Evolutionary conservation across 306 rosid species (phyloP).

Genomic region (Cicer arietinum): DNA sequence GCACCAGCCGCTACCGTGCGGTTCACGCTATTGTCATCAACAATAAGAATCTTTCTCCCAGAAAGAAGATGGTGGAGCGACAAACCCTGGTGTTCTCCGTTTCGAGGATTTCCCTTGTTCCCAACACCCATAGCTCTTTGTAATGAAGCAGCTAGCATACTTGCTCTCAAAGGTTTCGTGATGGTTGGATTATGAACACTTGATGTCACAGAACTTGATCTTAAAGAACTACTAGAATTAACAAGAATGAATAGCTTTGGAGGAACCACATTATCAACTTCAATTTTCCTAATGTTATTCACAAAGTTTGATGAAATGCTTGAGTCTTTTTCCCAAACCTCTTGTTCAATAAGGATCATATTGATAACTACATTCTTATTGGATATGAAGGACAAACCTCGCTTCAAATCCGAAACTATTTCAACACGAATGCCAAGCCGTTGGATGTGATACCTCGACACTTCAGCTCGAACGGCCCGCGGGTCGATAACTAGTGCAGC

Average conservation of each 20-base stretch:
- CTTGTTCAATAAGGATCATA: constrained; percentile 79
- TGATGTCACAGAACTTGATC: constrained; percentile 44
- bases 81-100: constrained; percentile 72
- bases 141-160: constrained; percentile 92
- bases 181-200: constrained; percentile 57
- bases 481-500: constrained; percentile 74
- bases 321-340: constrained; percentile 79
- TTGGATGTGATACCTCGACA: constrained; percentile 86
- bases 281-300: constrained; percentile 49
- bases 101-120: constrained; percentile 68
- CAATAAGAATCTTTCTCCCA: constrained; percentile 82
- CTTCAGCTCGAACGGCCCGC: constrained; percentile 75
- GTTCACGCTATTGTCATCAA: constrained; percentile 91
- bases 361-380: constrained; percentile 51
- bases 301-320: constrained; percentile 55
- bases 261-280: constrained; percentile 44
- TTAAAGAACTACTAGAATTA: constrained; percentile 61
- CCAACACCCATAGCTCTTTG: constrained; percentile 79
- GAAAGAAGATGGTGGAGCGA: constrained; percentile 75
- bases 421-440: constrained; percentile 86
- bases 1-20: constrained; percentile 96
- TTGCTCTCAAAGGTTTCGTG: constrained; percentile 84
- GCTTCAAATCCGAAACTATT: constrained; percentile 68
- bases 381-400: constrained; percentile 57
- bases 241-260: constrained; percentile 79